These are phyloP conservation scores for Cystofilobasidium capitatum DNA, from an alignment of 768 basidiomycete genomes.

Conservation along the genomic window DNA sequence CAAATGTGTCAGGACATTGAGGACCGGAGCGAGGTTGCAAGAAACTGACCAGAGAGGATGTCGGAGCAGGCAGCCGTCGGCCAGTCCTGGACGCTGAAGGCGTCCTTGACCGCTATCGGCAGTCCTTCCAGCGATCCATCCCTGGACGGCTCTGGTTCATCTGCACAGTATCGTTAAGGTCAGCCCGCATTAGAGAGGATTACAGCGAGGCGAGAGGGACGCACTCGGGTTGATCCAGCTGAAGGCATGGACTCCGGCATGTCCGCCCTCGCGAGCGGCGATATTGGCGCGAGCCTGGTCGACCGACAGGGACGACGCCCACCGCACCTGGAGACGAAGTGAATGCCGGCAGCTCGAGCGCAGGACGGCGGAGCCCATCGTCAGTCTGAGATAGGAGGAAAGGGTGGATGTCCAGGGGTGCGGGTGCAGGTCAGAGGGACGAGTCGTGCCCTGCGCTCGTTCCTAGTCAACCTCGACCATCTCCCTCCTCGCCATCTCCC, in stretches of 20 bases:
- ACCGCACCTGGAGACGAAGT: neutral
- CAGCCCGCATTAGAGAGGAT: neutral
- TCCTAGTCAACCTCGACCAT: too few species aligned
- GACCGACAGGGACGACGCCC: slow-evolving; percentile 3
- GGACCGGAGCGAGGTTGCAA: neutral
- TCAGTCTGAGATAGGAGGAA: too few species aligned
- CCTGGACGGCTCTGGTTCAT: neutral
- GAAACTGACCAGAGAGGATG: slow-evolving; percentile 54
- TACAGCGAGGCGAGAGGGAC: neutral
- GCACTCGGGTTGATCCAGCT: neutral
- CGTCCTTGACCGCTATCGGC: slow-evolving; percentile 68
- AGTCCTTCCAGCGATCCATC: slow-evolving; percentile 2
- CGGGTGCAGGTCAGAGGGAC: too few species aligned
- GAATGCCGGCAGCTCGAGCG: neutral
- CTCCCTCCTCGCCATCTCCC: neutral
- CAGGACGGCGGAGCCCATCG: neutral
- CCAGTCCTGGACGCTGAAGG: slow-evolving; percentile 60
- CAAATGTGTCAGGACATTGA: neutral
- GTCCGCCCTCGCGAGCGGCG: slow-evolving; percentile 5
- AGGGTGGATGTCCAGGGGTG: too few species aligned
- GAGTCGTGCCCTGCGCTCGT: too few species aligned
- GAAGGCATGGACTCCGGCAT: slow-evolving; percentile 22
- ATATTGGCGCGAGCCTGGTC: slow-evolving; percentile 18
- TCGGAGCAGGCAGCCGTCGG: slow-evolving; percentile 69
- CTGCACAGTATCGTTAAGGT: neutral